Percentiles rank a stretch among this genome's conserved stretches.
Evolutionary conservation across 1,284 basidiomycete species (phyloP).

Genomic region (Microstroma glucosiphilum): DNA sequence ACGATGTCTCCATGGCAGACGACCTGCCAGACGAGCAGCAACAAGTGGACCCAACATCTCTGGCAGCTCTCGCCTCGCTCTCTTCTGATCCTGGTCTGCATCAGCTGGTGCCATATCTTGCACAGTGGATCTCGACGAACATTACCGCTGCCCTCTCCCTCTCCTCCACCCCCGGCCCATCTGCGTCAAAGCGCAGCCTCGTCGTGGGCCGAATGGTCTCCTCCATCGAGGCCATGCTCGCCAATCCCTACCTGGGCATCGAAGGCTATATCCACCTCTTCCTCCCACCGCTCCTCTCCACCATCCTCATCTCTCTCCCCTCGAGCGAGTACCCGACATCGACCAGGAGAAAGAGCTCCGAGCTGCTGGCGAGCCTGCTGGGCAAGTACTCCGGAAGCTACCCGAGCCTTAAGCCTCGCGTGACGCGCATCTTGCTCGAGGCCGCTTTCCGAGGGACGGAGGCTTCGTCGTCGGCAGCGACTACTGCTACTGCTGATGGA

Average conservation of each 20-base stretch:
- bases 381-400: constrained; percentile 60
- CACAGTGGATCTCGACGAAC: constrained; percentile 85
- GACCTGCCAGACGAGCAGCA: constrained; percentile 2
- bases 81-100: constrained; percentile 85
- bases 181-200: constrained; percentile 10
- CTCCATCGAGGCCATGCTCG: constrained; percentile 39
- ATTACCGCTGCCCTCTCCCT: constrained; percentile 20
- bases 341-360: constrained; percentile 53
- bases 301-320: constrained; percentile 76
- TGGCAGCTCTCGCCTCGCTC: constrained; percentile 80
- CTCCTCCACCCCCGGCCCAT: neutral
- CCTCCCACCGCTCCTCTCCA: constrained; percentile 82
- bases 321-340: constrained; percentile 36
- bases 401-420: constrained; percentile 74
- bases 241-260: constrained; percentile 77
- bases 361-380: constrained; percentile 71
- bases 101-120: constrained; percentile 87
- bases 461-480: constrained; percentile 17
- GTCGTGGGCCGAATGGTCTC: constrained; percentile 38
- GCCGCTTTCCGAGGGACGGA: constrained; percentile 49
- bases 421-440: constrained; percentile 84
- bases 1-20: neutral
- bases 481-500: constrained; percentile 4
- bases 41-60: constrained; percentile 11
- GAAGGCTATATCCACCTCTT: constrained; percentile 97